Conservation (phyloP, 1,284 basidiomycete species). For the Peniophora sp. region DNA sequence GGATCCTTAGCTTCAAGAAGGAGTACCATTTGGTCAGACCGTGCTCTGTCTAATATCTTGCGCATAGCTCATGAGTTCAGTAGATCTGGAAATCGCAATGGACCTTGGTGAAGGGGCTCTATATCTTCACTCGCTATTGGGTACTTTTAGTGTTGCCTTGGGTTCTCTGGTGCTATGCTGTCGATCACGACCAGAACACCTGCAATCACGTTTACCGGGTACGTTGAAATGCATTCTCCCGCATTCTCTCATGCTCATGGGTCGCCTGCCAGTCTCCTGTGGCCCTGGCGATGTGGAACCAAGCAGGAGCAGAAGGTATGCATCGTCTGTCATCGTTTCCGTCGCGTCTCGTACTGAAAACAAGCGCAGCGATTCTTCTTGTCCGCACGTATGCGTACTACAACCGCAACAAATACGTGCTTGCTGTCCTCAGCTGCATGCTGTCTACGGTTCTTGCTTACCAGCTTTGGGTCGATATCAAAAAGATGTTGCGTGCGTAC, state of each 20-base stretch:
- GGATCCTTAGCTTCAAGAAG: conserved; percentile 65
- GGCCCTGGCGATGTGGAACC: conserved; percentile 76
- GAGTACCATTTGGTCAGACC: conserved; percentile 66
- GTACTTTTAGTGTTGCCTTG: conserved; percentile 70
- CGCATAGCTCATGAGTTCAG: neutral
- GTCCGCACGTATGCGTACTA: conserved; percentile 81
- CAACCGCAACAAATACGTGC: conserved; percentile 61
- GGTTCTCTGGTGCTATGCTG: conserved; percentile 62
- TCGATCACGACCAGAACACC: conserved; percentile 49
- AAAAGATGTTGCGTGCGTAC: conserved; percentile 65
- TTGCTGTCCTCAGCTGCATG: conserved; percentile 51
- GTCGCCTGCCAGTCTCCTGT: conserved; percentile 51
- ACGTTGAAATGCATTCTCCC: conserved; percentile 8
- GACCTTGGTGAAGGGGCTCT: conserved; percentile 73
- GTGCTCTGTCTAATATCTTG: conserved; percentile 8
- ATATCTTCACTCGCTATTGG: conserved; percentile 78
- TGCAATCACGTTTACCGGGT: conserved; percentile 64
- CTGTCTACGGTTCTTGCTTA: conserved; percentile 66
- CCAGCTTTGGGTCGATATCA: conserved; percentile 68
- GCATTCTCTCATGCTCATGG: neutral
- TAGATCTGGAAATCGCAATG: conserved; percentile 75
- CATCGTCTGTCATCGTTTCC: conserved; percentile 11
- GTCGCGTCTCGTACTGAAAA: neutral
- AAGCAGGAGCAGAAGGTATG: conserved; percentile 70
- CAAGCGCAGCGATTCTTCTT: conserved; percentile 52